A percentile compares a stretch with the other conserved stretches of the same genome.
Evolutionary conservation across 306 rosid species (phyloP).

Genomic region (Acacia confusa): DNA sequence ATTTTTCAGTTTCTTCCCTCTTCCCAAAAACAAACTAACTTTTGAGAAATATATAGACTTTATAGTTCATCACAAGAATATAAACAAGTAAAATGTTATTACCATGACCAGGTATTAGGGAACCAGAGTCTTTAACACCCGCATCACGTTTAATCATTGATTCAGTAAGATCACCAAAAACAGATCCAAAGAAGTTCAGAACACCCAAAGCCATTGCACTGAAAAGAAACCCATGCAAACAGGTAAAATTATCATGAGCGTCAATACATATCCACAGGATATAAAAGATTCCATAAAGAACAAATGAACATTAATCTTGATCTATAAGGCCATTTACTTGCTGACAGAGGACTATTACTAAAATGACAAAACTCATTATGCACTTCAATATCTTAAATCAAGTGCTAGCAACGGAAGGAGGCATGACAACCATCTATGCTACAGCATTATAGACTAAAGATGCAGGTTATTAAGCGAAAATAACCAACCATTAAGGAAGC

Average conservation of each 20-base stretch:
- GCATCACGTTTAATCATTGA: conserved; percentile 99
- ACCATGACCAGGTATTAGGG: conserved; percentile 98
- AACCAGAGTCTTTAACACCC: conserved; percentile 96
- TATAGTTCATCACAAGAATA: conserved; percentile 17
- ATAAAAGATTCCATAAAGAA: conserved; percentile 7
- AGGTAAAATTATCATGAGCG: conserved; percentile 12
- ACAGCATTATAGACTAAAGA: background rate
- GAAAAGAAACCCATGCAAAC: conserved; percentile 30
- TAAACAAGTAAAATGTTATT: conserved; percentile 36
- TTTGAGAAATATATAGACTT: conserved; percentile 4
- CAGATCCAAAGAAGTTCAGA: conserved; percentile 81
- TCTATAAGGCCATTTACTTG: conserved; percentile 12
- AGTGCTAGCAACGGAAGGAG: background rate
- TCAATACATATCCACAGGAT: conserved; percentile 6
- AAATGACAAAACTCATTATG: background rate
- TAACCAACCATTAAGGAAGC: background rate
- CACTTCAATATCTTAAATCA: conserved; percentile 12
- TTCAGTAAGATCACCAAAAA: conserved; percentile 96
- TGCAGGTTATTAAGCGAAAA: conserved; percentile 5
- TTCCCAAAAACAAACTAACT: background rate
- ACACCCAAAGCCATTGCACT: conserved; percentile 79
- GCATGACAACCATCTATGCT: background rate
- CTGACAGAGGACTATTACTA: conserved; percentile 5
- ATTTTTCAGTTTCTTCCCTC: conserved; percentile 14
- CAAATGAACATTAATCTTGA: background rate